Evolutionary conservation across 2,329 filamentous ascomycete genomes (phyloP).

Genomic region (Penicillium sp.): DNA sequence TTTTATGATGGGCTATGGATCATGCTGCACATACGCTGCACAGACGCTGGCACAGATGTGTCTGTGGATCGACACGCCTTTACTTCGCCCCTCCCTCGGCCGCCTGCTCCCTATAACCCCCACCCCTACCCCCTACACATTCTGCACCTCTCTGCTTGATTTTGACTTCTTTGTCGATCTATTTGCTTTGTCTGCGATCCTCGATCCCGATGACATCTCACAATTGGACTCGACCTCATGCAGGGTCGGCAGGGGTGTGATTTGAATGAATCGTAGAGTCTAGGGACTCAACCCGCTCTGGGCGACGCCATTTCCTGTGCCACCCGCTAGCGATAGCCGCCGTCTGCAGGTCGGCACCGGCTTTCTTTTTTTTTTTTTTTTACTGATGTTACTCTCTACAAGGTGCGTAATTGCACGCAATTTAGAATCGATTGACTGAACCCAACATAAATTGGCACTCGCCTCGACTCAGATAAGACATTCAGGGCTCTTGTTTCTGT

Average conservation of each 20-base stretch:
- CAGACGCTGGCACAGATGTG: neutral
- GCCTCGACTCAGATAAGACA: neutral
- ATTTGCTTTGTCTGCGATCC: neutral
- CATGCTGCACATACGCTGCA: neutral
- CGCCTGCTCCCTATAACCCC: neutral
- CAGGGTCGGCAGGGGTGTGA: neutral
- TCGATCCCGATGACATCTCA: neutral
- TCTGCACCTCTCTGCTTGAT: no score
- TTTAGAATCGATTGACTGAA: neutral
- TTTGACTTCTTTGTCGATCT: neutral
- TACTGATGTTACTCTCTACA: no score
- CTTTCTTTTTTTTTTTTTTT: neutral
- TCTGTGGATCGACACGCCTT: neutral
- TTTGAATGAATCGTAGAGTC: neutral
- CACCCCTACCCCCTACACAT: no score
- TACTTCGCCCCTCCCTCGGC: neutral
- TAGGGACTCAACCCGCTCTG: neutral
- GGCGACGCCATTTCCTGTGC: conserved; percentile 5
- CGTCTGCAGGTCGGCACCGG: conserved; percentile 1
- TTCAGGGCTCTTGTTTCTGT: neutral
- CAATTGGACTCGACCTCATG: neutral
- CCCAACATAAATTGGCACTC: neutral
- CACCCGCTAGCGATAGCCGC: conserved; percentile 13
- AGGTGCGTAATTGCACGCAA: neutral
- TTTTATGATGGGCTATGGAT: neutral